phyloP scores from a whole-genome alignment of 2,329 filamentous ascomycete genomes.

The Colletotrichum tamarilloi region DNA sequence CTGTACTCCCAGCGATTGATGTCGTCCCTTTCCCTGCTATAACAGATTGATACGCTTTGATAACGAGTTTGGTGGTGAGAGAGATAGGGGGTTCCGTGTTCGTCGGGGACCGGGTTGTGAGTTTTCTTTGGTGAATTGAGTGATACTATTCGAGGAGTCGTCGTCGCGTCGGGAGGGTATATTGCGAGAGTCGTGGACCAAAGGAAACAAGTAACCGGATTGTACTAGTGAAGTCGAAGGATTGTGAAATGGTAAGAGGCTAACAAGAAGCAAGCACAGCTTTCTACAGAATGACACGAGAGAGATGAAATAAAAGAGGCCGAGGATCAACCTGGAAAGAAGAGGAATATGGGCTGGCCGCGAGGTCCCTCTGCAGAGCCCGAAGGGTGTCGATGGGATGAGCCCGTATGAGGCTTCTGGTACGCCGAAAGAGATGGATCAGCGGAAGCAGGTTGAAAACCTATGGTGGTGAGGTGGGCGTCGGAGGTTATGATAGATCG shows the following conservation, averaged over 20 bases:
- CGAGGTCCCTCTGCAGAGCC: conserved; percentile 39
- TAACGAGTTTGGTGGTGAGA: conserved; percentile 19
- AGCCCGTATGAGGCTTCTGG: conserved; percentile 25
- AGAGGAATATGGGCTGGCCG: conserved; percentile 45
- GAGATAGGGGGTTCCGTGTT: conserved; percentile 2
- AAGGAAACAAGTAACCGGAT: conserved; percentile 27
- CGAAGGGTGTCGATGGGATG: conserved; percentile 16
- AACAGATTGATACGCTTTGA: conserved; percentile 24
- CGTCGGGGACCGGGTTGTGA: conserved; percentile 8
- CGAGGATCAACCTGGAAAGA: conserved; percentile 71
- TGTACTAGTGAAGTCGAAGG: conserved; percentile 19
- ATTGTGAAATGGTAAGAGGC: conserved; percentile 19
- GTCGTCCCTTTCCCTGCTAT: conserved; percentile 20
- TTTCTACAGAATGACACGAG: conserved; percentile 23
- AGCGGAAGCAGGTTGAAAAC: conserved; percentile 1
- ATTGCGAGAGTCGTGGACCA: conserved; percentile 33
- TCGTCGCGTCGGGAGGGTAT: conserved; percentile 34
- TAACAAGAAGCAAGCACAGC: conserved; percentile 36
- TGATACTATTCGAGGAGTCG: conserved; percentile 28
- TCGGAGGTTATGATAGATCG: conserved; percentile 22
- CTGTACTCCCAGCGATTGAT: conserved; percentile 11
- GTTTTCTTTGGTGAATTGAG: conserved; percentile 24
- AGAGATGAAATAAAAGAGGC: conserved; percentile 51
- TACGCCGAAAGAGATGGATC: conserved; percentile 11
- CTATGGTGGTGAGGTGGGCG: conserved; percentile 14